Base-by-base conservation (phyloP, 1,284 basidiomycete species). In the Puccinia triticina region DNA sequence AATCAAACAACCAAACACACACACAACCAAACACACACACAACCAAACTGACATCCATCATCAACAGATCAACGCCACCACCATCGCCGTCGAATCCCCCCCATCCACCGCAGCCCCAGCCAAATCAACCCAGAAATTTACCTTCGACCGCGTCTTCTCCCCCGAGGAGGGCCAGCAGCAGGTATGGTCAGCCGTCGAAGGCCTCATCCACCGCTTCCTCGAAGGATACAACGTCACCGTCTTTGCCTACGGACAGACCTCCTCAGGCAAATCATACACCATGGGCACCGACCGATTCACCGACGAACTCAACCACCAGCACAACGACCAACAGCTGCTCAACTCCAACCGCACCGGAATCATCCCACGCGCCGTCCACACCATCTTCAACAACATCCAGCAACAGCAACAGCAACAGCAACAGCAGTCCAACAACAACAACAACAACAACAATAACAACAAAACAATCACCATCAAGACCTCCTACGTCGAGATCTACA, bases 161-260 rank as follows among this genome's bases (percentile, higher is more conserved):
- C 94, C 94, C 40, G 89, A 91, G 57, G 91, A 94, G 53, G 92
- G 92, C 0, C 96, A 99, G 87, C 90, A 92, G 87, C 91, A 92
- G 53, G 90, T 98, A 84, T 99, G 94, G 88, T 91, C 91, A 57
- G 94, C 93, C 34, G 94, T 95, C 8, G 91, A 92, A 82, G 93
- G 94, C 34, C 92, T 97, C 84, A 90, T 98, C 84, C 91, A 92
- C 43, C 93, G 94, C 84, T 99, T 98, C 87, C 87, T 98, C 69
- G 94, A 96, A 86, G 96, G 96, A 16, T 96, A 95, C 88, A 99
- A 99, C 88, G 96, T 95, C 84, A 99, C 97, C 55, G 93, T 99
- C 84, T 91, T 99, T 83, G 96, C 96, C 77, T 99, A 99, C 88
- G 96, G 97, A 18, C 97, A 99, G 87, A 99, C 96, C 0, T 94